These are phyloP conservation scores for Rhodamnia rubescens DNA, from an alignment of 345 rosid genomes.

Conservation along the genomic window DNA sequence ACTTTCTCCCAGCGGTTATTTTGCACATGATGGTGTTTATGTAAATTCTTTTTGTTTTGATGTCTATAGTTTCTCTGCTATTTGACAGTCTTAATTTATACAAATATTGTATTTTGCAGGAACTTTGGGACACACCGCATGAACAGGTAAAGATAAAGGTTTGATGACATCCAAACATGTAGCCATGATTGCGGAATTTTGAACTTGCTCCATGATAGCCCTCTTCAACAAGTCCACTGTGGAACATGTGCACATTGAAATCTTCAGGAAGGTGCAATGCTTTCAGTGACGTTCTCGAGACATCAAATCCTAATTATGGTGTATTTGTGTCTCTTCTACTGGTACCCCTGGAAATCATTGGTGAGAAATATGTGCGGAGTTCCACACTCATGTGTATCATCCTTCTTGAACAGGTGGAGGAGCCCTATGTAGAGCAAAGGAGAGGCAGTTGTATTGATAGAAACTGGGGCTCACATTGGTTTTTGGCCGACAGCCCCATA, in stretches of 20 bases:
- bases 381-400: not conserved
- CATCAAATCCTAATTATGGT: not conserved
- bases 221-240: not conserved
- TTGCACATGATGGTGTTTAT: not conserved
- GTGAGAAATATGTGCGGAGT: not conserved
- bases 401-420: not conserved
- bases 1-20: not conserved
- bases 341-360: not conserved
- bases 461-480: not conserved
- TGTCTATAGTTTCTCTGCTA: not conserved
- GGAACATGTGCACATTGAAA: not conserved
- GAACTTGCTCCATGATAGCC: not conserved
- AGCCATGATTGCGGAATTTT: not conserved
- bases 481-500: not conserved
- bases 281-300: not conserved
- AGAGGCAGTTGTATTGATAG: not conserved
- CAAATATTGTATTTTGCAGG: not conserved
- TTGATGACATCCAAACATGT: not conserved
- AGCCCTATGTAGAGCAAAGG: not conserved
- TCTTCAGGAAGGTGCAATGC: not conserved
- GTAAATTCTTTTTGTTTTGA: not conserved
- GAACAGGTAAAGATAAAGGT: not conserved
- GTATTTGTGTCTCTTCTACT: not conserved
- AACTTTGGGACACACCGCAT: not conserved
- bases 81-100: not conserved